These are phyloP conservation scores for Aspergillus sclerotiicarbonarius DNA, from an alignment of 495 filamentous ascomycete species.

Conservation along the genomic window DNA sequence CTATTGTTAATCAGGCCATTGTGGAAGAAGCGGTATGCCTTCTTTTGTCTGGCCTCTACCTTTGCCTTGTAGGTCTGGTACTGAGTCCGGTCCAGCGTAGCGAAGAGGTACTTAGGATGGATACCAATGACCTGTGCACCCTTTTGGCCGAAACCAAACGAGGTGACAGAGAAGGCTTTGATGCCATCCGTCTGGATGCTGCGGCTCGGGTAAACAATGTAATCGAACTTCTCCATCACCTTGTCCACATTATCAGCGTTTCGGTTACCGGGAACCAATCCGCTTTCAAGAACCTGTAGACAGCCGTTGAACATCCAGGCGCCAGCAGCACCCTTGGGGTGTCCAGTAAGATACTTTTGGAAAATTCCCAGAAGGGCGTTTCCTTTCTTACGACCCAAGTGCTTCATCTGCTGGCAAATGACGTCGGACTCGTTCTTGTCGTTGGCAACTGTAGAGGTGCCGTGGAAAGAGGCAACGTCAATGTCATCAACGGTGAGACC, in stretches of 20 bases:
- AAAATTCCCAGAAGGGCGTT: slow-evolving; percentile 97
- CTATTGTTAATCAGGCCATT: slow-evolving; percentile 95
- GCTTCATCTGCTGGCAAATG: slow-evolving; percentile 92
- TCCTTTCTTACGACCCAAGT: slow-evolving; percentile 92
- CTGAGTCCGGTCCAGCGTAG: slow-evolving; percentile 82
- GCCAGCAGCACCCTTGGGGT: slow-evolving; percentile 98
- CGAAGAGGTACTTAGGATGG: slow-evolving; percentile 93
- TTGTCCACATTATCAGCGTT: slow-evolving; percentile 98
- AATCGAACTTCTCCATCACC: slow-evolving; percentile 94
- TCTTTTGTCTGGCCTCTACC: slow-evolving; percentile 91
- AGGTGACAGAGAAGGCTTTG: slow-evolving; percentile 98
- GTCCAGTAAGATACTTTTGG: slow-evolving; percentile 98
- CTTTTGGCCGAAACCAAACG: slow-evolving; percentile 99
- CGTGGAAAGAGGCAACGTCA: slow-evolving; percentile 94
- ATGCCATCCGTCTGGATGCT: slow-evolving; percentile 96
- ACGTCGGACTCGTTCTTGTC: slow-evolving; percentile 99
- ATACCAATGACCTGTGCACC: slow-evolving; percentile 96
- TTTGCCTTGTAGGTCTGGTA: slow-evolving; percentile 81
- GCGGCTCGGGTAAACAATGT: slow-evolving; percentile 93
- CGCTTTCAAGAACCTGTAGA: slow-evolving; percentile 88
- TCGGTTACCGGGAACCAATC: slow-evolving; percentile 92
- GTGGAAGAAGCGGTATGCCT: slow-evolving; percentile 97
- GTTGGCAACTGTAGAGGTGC: slow-evolving; percentile 96
- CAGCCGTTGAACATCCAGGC: slow-evolving; percentile 99
- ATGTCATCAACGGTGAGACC: slow-evolving; percentile 97